Evolutionary conservation across 345 rosid genomes (phyloP), one percentile per base, ranked within the genome.

Genomic region (Syzygium oleosum): DNA sequence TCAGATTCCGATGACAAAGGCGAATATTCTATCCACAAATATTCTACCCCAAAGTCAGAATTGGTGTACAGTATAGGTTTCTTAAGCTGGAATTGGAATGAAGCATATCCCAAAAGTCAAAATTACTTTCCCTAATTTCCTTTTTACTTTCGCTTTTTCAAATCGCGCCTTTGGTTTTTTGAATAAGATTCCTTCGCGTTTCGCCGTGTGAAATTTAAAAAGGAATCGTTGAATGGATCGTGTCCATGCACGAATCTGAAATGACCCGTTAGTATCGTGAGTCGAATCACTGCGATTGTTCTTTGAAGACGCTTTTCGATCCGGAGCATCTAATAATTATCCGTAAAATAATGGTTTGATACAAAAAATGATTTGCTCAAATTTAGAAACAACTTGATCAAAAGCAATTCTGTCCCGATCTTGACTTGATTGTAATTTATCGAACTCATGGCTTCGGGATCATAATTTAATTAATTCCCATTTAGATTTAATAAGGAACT

Each of bases 1-100:
- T 19, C 25, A 9, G 80, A 68, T 68, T 68, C 79, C 4, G 2
- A 31, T 16, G 43, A 17, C 25, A 34, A 68, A 34, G 25, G 46
- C 13, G 46, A 68, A 68, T 68, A 34, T 68, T 34, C 80, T 34
- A 17, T 31, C 79, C 79, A 41, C 43, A 41, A 34, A 21, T 13
- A 34, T 73, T 73, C 80, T 4, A 1, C 1, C 4, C 0, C 12
- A 9, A 17, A 31, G 41, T 34, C 13, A 17, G 0, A 4, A 68
- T 34, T 68, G 3, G 79, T 3, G 3, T 29, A 3, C 15, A 52
- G 10, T 63, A 15, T 65, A 65, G 12, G 10, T 65, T 29, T 31
- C 41, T 29, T 31, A 16, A 29, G 78, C 22, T 9, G 3, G 19
- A 65, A 65, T 1, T 16, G 21, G 15, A 65, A 68, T 19, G 41